A percentile compares a stretch with the other conserved stretches of the same genome.
Conservation (phyloP, 345 rosid genomes). For the Citrus reticulata region DNA sequence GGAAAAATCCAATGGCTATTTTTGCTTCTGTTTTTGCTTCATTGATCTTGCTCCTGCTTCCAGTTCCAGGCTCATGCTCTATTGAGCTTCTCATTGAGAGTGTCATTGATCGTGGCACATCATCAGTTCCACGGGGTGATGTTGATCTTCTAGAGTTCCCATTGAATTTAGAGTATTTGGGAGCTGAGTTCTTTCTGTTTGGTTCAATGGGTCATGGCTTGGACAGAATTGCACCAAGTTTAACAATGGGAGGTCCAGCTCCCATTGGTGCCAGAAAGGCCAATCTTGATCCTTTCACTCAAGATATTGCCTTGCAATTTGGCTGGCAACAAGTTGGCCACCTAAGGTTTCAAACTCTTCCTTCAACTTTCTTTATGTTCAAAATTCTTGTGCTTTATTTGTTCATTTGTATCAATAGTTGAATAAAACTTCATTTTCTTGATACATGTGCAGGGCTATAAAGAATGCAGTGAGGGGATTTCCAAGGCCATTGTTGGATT, state of each 20-base stretch:
- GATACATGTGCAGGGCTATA: constrained; percentile 48
- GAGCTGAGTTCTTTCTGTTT: constrained; percentile 83
- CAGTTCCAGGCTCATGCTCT: constrained; percentile 15
- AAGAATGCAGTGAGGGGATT: constrained; percentile 61
- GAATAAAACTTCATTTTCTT: not conserved
- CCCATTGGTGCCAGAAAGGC: constrained; percentile 71
- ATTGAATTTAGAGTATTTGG: constrained; percentile 78
- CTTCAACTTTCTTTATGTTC: not conserved
- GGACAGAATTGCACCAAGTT: constrained; percentile 58
- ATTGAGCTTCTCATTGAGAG: not conserved
- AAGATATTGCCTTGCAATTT: constrained; percentile 66
- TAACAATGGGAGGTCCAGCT: constrained; percentile 72
- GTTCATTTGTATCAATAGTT: not conserved
- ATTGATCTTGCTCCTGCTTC: constrained; percentile 23
- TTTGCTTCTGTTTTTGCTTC: constrained; percentile 15
- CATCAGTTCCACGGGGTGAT: constrained; percentile 25
- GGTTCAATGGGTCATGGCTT: constrained; percentile 73
- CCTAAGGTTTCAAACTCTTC: constrained; percentile 37
- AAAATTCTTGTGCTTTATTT: not conserved
- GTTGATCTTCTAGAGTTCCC: constrained; percentile 72
- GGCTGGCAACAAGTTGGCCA: constrained; percentile 93
- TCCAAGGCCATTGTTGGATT: constrained; percentile 71
- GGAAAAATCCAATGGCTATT: constrained; percentile 1
- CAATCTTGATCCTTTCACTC: constrained; percentile 47
- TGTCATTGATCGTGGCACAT: too few relatives aligned